phyloP scores from a whole-genome alignment of 2,329 filamentous ascomycete species.

The Scedosporium dehoogii region DNA sequence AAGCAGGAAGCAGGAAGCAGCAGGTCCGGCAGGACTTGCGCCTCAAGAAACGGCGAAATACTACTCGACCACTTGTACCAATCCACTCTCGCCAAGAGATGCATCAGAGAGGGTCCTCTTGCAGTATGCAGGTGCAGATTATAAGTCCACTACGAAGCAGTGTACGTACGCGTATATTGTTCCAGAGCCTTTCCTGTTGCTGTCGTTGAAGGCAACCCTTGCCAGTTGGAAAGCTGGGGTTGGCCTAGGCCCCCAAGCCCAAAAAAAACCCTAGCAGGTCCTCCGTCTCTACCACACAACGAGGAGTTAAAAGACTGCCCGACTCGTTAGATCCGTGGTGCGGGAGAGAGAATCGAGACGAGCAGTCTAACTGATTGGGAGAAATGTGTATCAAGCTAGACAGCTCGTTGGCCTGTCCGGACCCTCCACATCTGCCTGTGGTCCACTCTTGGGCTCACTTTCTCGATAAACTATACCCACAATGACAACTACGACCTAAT shows the following conservation, averaged over 20 bases:
- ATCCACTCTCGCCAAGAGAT: not conserved
- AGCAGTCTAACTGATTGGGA: not conserved
- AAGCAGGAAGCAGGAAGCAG: not conserved
- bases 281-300: too few species aligned
- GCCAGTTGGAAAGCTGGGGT: too few species aligned
- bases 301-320: too few species aligned
- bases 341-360: not conserved
- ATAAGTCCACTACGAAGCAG: not conserved
- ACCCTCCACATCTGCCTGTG: not conserved
- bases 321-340: too few species aligned
- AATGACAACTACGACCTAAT: not conserved
- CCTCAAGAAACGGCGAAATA: not conserved
- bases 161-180: not conserved
- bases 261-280: too few species aligned
- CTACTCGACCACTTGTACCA: constrained; percentile 3
- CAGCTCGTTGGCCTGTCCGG: not conserved
- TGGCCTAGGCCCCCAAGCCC: too few species aligned
- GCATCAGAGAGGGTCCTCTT: not conserved
- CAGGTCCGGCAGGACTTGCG: not conserved
- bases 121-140: constrained; percentile 4
- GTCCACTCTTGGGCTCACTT: not conserved
- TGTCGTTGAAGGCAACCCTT: not conserved
- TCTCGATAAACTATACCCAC: not conserved
- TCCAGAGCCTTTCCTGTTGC: not conserved
- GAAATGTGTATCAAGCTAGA: not conserved